phyloP scores from a whole-genome alignment of 495 filamentous ascomycete genomes.

The Cryomyces minteri region DNA sequence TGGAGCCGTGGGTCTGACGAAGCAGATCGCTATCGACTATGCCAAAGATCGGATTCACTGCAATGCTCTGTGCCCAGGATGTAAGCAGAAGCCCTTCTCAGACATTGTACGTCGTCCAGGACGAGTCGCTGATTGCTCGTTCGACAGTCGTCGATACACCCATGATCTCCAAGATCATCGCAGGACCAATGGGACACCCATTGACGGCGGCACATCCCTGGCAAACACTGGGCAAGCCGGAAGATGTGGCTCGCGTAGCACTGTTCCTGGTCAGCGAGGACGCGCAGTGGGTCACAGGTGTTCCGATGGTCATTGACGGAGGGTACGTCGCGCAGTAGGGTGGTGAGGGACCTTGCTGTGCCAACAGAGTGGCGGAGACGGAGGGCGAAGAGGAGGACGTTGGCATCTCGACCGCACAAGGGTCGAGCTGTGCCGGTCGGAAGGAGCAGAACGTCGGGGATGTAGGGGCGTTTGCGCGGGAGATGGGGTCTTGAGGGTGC shows the following conservation, averaged over 20 bases:
- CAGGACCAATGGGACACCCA: background rate
- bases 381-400: too few species aligned
- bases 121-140: background rate
- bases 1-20: slow-evolving; percentile 10
- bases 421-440: too few species aligned
- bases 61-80: slow-evolving; percentile 6
- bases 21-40: slow-evolving; percentile 11
- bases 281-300: slow-evolving; percentile 5
- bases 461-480: too few species aligned
- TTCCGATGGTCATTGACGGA: slow-evolving; percentile 4
- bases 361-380: too few species aligned
- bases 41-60: slow-evolving; percentile 2
- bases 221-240: slow-evolving; percentile 5
- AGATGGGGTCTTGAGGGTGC: too few species aligned
- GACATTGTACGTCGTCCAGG: background rate
- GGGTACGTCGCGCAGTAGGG: slow-evolving; percentile 3
- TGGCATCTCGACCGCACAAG: too few species aligned
- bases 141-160: slow-evolving; percentile 5
- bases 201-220: slow-evolving; percentile 5
- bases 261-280: slow-evolving; percentile 14
- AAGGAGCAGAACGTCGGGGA: too few species aligned
- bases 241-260: slow-evolving; percentile 10
- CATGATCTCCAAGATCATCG: slow-evolving; percentile 3
- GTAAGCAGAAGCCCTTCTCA: background rate
- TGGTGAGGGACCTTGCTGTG: background rate